These are phyloP conservation scores for Vairimorpha necatrix DNA, from an alignment of 371 early-diverging fungal genomes.

Conservation along the genomic window DNA sequence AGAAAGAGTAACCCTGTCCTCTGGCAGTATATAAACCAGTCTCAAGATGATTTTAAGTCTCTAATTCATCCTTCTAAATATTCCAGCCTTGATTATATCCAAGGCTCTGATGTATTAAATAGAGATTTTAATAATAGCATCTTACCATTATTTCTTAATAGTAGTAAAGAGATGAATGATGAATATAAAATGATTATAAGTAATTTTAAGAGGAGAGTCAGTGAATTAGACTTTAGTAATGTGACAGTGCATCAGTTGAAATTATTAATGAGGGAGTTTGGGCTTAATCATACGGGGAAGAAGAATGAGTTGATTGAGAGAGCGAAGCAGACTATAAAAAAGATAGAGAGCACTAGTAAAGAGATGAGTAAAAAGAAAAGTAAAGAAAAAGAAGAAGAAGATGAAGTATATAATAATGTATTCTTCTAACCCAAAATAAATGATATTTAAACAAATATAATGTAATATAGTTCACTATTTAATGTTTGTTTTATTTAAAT, in stretches of 20 bases:
- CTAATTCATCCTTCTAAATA: conserved; percentile 53
- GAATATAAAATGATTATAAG: conserved; percentile 52
- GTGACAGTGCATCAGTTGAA: conserved; percentile 64
- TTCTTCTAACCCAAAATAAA: not conserved
- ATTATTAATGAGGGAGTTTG: conserved; percentile 63
- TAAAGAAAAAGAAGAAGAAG: not conserved
- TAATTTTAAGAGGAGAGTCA: conserved; percentile 45
- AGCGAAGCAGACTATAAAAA: conserved; percentile 8
- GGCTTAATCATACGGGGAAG: conserved; percentile 62
- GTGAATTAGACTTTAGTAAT: conserved; percentile 51
- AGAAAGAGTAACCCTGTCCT: conserved; percentile 52
- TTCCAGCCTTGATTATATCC: conserved; percentile 36
- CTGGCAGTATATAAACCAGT: conserved; percentile 48
- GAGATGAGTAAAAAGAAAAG: not conserved
- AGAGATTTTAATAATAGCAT: conserved; percentile 54
- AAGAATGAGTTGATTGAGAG: conserved; percentile 59
- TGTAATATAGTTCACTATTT: too few relatives aligned
- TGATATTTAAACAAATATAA: too few relatives aligned
- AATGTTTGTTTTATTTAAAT: too few relatives aligned
- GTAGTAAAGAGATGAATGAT: conserved; percentile 36
- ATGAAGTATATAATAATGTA: conserved; percentile 13
- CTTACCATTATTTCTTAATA: conserved; percentile 60
- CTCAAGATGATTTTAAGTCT: conserved; percentile 12
- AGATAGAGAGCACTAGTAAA: conserved; percentile 11
- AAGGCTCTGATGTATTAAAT: conserved; percentile 31